Percentiles rank a stretch among this genome's conserved stretches.
Conservation (phyloP, 352 stramenopile species). For the Discostella stelligera region DNA sequence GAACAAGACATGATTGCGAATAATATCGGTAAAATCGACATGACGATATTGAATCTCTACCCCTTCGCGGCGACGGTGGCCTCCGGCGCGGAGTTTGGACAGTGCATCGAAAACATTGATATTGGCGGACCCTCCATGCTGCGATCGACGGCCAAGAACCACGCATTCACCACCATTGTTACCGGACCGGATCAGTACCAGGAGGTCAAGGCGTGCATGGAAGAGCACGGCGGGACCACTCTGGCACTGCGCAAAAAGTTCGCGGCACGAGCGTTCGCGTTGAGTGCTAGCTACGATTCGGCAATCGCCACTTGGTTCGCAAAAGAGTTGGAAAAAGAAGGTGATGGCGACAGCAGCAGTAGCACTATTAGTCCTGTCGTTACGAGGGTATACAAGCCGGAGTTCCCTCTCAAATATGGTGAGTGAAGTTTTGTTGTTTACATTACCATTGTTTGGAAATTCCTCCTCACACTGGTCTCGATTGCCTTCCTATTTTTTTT, state of each 20-base stretch:
- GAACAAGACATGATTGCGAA: slow-evolving; percentile 95
- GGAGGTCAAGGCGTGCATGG: slow-evolving; percentile 89
- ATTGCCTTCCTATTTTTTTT: neutral
- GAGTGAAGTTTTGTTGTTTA: slow-evolving; percentile 21
- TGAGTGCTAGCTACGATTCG: slow-evolving; percentile 92
- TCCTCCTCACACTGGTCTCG: neutral
- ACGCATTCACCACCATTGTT: slow-evolving; percentile 96
- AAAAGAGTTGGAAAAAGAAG: slow-evolving; percentile 82
- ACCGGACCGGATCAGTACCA: slow-evolving; percentile 94
- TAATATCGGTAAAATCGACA: slow-evolving; percentile 96
- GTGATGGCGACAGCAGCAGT: slow-evolving; percentile 13
- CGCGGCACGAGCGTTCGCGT: slow-evolving; percentile 84
- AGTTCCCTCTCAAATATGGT: slow-evolving; percentile 86
- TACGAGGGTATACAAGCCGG: slow-evolving; percentile 93
- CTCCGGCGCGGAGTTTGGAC: slow-evolving; percentile 90
- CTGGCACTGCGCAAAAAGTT: slow-evolving; percentile 77
- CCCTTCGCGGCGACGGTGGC: slow-evolving; percentile 97
- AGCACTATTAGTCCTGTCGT: slow-evolving; percentile 71
- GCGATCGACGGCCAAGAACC: slow-evolving; percentile 98
- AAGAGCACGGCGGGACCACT: slow-evolving; percentile 81
- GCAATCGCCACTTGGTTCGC: slow-evolving; percentile 96
- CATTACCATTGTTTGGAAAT: neutral
- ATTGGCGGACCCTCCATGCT: slow-evolving; percentile 99
- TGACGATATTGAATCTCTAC: slow-evolving; percentile 99
- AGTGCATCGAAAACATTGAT: slow-evolving; percentile 99